phyloP scores from a whole-genome alignment of 169 alveolate species.

The Eimeria praecox region DNA sequence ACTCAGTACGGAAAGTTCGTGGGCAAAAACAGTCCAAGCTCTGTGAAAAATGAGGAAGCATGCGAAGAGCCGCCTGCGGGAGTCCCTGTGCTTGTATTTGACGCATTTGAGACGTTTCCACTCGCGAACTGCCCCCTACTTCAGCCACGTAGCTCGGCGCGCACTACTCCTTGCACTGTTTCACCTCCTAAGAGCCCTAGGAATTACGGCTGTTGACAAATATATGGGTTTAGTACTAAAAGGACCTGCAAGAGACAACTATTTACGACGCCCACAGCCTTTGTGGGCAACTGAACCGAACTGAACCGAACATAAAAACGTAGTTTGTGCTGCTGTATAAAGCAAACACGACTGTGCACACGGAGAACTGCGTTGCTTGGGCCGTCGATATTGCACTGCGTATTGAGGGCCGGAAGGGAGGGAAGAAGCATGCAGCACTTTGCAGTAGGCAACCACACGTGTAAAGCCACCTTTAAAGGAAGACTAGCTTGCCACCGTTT shows the following conservation, averaged over 20 bases:
- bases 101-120: slow-evolving; percentile 44
- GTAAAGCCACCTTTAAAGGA: not conserved
- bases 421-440: not conserved
- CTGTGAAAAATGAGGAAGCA: slow-evolving; percentile 15
- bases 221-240: not conserved
- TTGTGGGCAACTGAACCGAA: not conserved
- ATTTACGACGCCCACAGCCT: not conserved
- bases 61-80: slow-evolving; percentile 41
- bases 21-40: slow-evolving; percentile 46
- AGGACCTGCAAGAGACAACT: not conserved
- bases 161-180: not conserved
- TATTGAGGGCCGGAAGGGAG: not conserved
- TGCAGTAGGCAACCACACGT: not conserved
- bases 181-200: not conserved
- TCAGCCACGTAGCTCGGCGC: slow-evolving; percentile 27
- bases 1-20: slow-evolving; percentile 33
- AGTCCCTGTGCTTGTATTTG: slow-evolving; percentile 10
- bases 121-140: slow-evolving; percentile 45
- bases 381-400: not conserved
- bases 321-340: not conserved
- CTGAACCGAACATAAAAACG: not conserved
- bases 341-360: not conserved
- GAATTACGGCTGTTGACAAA: not conserved
- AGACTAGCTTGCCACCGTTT: not conserved
- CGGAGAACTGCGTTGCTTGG: not conserved